A percentile compares a stretch with the other conserved stretches of the same genome.
These are phyloP conservation scores for Lycium barbarum DNA, from an alignment of 257 asterid species.

Conservation along the genomic window DNA sequence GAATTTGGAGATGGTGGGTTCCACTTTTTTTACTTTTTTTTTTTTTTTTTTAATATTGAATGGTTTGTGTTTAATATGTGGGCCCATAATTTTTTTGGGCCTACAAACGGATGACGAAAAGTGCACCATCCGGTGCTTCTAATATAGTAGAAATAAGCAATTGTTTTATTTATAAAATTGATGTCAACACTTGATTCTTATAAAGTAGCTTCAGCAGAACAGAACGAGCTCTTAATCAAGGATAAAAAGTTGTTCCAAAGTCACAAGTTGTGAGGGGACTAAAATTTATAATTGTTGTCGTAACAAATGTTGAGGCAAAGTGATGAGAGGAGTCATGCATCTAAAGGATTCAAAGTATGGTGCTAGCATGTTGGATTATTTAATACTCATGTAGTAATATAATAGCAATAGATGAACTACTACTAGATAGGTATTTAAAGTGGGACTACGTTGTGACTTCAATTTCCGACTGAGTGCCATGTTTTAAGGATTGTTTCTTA, in stretches of 20 bases:
- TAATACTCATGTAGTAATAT: neutral
- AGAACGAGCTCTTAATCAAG: neutral
- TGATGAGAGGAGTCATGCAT: neutral
- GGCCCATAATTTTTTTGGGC: no score
- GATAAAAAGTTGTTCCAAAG: neutral
- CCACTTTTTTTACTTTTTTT: no score
- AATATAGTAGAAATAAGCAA: no score
- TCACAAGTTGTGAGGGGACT: neutral
- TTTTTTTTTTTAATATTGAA: no score
- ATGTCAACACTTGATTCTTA: neutral
- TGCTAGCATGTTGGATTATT: neutral
- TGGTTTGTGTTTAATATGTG: no score
- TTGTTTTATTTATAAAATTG: no score
- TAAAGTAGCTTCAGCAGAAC: neutral
- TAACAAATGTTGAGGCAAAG: neutral
- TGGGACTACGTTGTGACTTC: neutral
- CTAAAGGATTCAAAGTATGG: neutral
- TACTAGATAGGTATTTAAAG: neutral
- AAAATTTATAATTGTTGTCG: no score
- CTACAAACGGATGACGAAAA: no score
- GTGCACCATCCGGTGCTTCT: no score
- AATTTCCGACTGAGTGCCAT: constrained; percentile 20
- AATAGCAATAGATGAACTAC: neutral
- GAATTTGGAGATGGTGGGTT: no score
- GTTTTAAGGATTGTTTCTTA: neutral